A percentile compares a stretch with the other conserved stretches of the same genome.
phyloP scores from a whole-genome alignment of 1,139 yeast species.

The Ashbya aceris region DNA sequence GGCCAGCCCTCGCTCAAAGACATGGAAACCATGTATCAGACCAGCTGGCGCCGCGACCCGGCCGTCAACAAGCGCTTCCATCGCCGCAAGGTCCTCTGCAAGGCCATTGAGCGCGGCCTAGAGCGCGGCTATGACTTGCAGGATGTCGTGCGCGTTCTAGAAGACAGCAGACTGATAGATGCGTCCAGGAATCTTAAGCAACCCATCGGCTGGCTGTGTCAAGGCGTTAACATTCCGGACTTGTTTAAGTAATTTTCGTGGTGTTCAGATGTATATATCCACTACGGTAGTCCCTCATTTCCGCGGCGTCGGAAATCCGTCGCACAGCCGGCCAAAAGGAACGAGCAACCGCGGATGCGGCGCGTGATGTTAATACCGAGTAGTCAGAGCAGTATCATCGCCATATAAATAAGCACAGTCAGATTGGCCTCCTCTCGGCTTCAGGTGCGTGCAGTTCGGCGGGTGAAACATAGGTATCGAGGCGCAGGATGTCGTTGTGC shows the following conservation, averaged over 20 bases:
- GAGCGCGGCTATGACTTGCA: slow-evolving; percentile 29
- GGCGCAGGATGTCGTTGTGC: slow-evolving; percentile 9
- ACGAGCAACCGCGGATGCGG: too few relatives aligned
- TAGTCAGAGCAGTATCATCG: too few relatives aligned
- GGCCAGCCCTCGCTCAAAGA: slow-evolving; percentile 34
- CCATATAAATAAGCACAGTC: too few relatives aligned
- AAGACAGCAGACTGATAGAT: slow-evolving; percentile 30
- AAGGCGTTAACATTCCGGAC: slow-evolving; percentile 28
- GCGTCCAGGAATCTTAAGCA: slow-evolving; percentile 30
- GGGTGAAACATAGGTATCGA: too few relatives aligned
- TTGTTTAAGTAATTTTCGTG: slow-evolving; percentile 3
- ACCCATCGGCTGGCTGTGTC: slow-evolving; percentile 36
- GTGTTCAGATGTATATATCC: too few relatives aligned
- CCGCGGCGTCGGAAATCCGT: too few relatives aligned
- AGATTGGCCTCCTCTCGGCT: too few relatives aligned
- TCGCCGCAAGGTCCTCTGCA: slow-evolving; percentile 33
- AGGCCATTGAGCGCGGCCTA: slow-evolving; percentile 34
- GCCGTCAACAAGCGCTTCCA: slow-evolving; percentile 34
- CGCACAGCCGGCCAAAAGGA: too few relatives aligned
- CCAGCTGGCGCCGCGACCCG: slow-evolving; percentile 36
- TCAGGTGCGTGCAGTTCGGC: too few relatives aligned
- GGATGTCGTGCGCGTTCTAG: slow-evolving; percentile 30
- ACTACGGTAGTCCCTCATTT: too few relatives aligned
- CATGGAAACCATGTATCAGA: slow-evolving; percentile 32
- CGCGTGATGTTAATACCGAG: too few relatives aligned